These are phyloP conservation scores for Saposhnikovia divaricata DNA, from an alignment of 129 eudicot genomes.

Conservation along the genomic window DNA sequence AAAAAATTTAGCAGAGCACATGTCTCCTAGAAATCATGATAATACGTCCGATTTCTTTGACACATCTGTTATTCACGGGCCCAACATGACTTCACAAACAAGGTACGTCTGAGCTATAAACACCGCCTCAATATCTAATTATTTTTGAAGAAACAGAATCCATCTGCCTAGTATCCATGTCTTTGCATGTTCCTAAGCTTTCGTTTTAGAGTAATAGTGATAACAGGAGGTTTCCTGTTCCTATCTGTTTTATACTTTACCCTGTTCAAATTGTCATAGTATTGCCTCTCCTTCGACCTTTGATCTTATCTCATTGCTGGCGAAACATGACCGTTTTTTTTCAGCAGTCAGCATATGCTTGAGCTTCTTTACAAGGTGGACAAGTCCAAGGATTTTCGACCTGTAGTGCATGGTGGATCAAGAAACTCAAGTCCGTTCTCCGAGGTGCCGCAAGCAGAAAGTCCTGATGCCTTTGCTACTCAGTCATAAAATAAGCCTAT, in stretches of 20 bases:
- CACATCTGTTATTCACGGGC: constrained; percentile 23
- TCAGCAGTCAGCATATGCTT: constrained; percentile 44
- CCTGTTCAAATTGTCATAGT: neutral
- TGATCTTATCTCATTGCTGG: neutral
- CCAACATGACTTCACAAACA: constrained; percentile 36
- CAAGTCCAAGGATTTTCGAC: constrained; percentile 27
- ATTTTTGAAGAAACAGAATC: neutral
- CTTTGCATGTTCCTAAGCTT: neutral
- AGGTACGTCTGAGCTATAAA: constrained; percentile 29
- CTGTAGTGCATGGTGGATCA: constrained; percentile 20
- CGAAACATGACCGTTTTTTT: constrained; percentile 4
- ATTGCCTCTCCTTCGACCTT: neutral
- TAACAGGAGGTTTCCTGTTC: neutral
- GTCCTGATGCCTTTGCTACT: constrained; percentile 24
- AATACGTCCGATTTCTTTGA: constrained; percentile 30
- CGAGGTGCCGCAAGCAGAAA: constrained; percentile 31
- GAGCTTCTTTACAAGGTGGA: constrained; percentile 56
- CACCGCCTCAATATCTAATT: neutral
- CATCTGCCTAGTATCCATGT: neutral
- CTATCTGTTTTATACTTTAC: neutral
- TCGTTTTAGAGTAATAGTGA: neutral
- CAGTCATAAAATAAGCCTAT: constrained; percentile 23
- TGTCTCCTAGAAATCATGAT: constrained; percentile 30
- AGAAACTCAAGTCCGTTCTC: constrained; percentile 24
- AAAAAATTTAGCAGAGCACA: constrained; percentile 24